Conservation (phyloP, 495 filamentous ascomycete genomes). For the Hypomontagnella submonticulosa region DNA sequence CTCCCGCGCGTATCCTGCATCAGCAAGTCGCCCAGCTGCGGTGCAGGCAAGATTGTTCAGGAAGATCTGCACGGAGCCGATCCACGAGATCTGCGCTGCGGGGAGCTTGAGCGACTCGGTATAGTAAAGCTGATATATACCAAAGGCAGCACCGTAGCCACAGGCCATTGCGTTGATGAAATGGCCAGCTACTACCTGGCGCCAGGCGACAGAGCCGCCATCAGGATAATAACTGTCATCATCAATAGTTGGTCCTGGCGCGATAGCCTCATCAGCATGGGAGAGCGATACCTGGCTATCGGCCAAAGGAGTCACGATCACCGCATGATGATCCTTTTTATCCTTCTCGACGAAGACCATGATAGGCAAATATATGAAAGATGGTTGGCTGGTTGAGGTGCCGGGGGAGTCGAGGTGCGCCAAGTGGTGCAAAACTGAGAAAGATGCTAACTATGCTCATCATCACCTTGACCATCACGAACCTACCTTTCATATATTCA, state of each 20-base stretch:
- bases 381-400: constrained; percentile 23
- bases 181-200: constrained; percentile 53
- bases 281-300: constrained; percentile 30
- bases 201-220: constrained; percentile 56
- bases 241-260: constrained; percentile 15
- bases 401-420: constrained; percentile 16
- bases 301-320: constrained; percentile 24
- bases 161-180: constrained; percentile 57
- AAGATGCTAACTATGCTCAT: constrained; percentile 13
- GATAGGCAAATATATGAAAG: constrained; percentile 36
- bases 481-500: constrained; percentile 37
- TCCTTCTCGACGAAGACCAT: constrained; percentile 29
- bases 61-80: constrained; percentile 59
- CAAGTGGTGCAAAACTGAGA: constrained; percentile 16
- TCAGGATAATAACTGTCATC: constrained; percentile 47
- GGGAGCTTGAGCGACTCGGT: constrained; percentile 55
- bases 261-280: constrained; percentile 14
- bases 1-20: constrained; percentile 55
- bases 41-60: constrained; percentile 54
- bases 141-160: constrained; percentile 57
- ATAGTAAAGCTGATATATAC: constrained; percentile 61
- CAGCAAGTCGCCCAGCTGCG: constrained; percentile 54
- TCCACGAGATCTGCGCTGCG: constrained; percentile 57
- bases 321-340: constrained; percentile 31
- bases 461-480: constrained; percentile 19